A percentile compares a stretch with the other conserved stretches of the same genome.
phyloP scores from a whole-genome alignment of 768 basidiomycete genomes.

The Leccinellum albellum region DNA sequence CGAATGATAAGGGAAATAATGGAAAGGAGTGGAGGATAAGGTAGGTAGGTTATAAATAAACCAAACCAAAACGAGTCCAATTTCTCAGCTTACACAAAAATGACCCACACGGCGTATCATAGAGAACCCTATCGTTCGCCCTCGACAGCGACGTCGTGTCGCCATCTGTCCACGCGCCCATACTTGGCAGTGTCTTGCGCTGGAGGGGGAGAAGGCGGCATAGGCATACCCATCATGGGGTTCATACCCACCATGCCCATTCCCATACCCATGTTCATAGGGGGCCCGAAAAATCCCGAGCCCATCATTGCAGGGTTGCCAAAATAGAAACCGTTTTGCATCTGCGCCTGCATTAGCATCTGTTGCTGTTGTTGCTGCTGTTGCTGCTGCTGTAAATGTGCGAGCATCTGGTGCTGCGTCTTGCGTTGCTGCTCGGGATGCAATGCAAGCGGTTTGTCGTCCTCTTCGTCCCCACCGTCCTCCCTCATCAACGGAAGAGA shows the following conservation, averaged over 20 bases:
- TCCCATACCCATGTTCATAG: conserved; percentile 41
- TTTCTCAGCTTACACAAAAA: conserved; percentile 7
- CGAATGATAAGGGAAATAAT: neutral
- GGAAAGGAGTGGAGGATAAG: neutral
- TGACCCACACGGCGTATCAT: conserved; percentile 2
- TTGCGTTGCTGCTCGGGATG: conserved; percentile 79
- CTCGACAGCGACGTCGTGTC: conserved; percentile 72
- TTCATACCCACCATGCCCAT: conserved; percentile 34
- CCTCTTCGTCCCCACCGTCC: conserved; percentile 56
- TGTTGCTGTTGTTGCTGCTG: conserved; percentile 44
- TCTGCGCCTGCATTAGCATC: conserved; percentile 74
- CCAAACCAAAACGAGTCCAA: conserved; percentile 11
- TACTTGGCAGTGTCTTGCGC: conserved; percentile 63
- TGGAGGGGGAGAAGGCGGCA: conserved; percentile 57
- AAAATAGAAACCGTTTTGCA: conserved; percentile 75
- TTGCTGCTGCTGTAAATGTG: conserved; percentile 43
- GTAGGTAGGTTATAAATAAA: neutral
- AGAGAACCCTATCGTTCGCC: conserved; percentile 39
- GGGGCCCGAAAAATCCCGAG: conserved; percentile 63
- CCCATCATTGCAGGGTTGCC: conserved; percentile 62
- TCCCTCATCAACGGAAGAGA: conserved; percentile 29
- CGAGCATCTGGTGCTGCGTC: conserved; percentile 47
- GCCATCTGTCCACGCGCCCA: conserved; percentile 75
- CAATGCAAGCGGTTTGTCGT: conserved; percentile 65
- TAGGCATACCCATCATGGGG: conserved; percentile 39